A percentile compares a stretch with the other conserved stretches of the same genome.
phyloP scores from a whole-genome alignment of 331 rosid genomes.

The Rhamnella rubrinervis region DNA sequence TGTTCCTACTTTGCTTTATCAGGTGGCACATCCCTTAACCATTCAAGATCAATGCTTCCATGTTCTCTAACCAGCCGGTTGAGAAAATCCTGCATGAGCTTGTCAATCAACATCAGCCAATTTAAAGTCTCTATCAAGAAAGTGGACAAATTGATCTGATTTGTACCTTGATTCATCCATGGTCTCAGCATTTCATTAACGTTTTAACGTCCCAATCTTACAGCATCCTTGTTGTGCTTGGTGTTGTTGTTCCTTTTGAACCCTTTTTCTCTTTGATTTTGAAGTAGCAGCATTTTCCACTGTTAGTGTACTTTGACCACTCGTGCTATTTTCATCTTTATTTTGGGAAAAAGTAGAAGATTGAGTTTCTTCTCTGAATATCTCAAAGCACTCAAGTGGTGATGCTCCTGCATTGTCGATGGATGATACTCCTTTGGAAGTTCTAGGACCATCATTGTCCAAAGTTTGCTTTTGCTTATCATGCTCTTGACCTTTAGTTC shows the following conservation, averaged over 20 bases:
- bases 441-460: constrained; percentile 35
- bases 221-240: constrained; percentile 85
- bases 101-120: constrained; percentile 30
- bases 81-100: constrained; percentile 69
- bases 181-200: constrained; percentile 64
- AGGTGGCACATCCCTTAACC: constrained; percentile 96
- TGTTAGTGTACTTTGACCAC: constrained; percentile 41
- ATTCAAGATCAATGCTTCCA: constrained; percentile 78
- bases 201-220: constrained; percentile 74
- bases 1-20: constrained; percentile 87
- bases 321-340: constrained; percentile 40
- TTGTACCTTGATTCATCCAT: constrained; percentile 84
- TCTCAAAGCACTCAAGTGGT: constrained; percentile 44
- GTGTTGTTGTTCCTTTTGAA: constrained; percentile 62
- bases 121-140: constrained; percentile 18
- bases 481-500: constrained; percentile 30
- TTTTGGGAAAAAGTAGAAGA: constrained; percentile 39
- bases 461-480: constrained; percentile 33
- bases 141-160: neutral
- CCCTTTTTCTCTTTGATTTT: constrained; percentile 40
- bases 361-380: constrained; percentile 39
- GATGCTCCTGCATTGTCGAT: constrained; percentile 34
- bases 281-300: constrained; percentile 42
- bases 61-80: constrained; percentile 72
- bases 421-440: constrained; percentile 33